phyloP scores from a whole-genome alignment of 2,329 filamentous ascomycete species.

The Emergomyces africanus region DNA sequence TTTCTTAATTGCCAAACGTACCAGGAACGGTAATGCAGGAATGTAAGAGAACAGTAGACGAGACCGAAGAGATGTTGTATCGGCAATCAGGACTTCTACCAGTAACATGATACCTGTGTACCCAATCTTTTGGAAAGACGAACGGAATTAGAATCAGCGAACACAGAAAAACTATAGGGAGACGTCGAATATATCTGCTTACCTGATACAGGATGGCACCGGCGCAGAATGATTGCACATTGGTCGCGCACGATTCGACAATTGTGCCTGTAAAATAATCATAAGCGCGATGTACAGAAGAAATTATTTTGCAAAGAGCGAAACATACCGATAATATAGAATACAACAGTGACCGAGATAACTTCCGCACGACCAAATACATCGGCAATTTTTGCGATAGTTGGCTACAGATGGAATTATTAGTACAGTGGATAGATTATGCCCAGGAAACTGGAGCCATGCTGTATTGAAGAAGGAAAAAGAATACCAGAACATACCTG shows the following conservation, averaged over 20 bases:
- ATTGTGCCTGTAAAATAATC: slow-evolving; percentile 35
- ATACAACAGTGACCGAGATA: slow-evolving; percentile 41
- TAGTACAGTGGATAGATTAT: not conserved
- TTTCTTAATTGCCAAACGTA: slow-evolving; percentile 12
- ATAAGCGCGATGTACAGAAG: not conserved
- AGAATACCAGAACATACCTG: slow-evolving; percentile 30
- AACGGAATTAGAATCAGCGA: not conserved
- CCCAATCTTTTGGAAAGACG: slow-evolving; percentile 35
- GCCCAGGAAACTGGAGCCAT: not conserved
- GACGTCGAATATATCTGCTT: not conserved
- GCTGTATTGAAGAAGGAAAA: not conserved
- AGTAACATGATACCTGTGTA: slow-evolving; percentile 50
- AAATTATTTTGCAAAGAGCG: not conserved
- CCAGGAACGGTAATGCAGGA: slow-evolving; percentile 45
- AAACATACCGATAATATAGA: slow-evolving; percentile 38
- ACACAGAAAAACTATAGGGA: not conserved
- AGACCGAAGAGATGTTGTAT: slow-evolving; percentile 49
- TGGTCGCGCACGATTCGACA: slow-evolving; percentile 40
- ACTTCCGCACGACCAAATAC: slow-evolving; percentile 51
- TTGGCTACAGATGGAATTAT: slow-evolving; percentile 29
- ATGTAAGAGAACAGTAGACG: slow-evolving; percentile 54
- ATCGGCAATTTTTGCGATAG: slow-evolving; percentile 50
- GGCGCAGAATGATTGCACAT: slow-evolving; percentile 41
- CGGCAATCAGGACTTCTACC: slow-evolving; percentile 51
- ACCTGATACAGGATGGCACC: slow-evolving; percentile 48